These are phyloP conservation scores for Penicillium concentricum DNA, from an alignment of 2,329 filamentous ascomycete genomes.

Conservation along the genomic window DNA sequence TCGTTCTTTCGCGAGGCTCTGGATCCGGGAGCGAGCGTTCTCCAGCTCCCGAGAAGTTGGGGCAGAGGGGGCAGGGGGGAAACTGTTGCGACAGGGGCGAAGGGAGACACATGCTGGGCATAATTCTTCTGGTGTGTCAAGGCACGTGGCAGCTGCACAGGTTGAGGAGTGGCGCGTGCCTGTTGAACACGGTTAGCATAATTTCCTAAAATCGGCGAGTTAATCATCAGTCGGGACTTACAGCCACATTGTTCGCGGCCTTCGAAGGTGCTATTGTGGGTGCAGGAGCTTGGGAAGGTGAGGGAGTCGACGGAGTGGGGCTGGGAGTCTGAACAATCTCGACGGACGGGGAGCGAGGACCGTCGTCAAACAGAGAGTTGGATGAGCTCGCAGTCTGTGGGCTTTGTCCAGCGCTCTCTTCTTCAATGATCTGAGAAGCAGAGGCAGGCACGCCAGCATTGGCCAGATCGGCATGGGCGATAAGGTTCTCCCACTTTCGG, in stretches of 20 bases:
- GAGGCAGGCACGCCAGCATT: neutral
- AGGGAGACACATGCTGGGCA: neutral
- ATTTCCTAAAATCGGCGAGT: neutral
- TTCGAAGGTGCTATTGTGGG: neutral
- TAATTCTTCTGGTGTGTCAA: neutral
- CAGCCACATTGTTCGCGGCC: neutral
- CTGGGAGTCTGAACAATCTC: neutral
- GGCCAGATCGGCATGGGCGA: neutral
- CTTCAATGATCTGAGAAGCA: neutral
- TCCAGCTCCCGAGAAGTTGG: neutral
- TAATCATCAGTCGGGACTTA: neutral
- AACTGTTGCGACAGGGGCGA: neutral
- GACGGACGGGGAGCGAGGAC: neutral
- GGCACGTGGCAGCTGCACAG: neutral
- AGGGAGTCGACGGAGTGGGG: neutral
- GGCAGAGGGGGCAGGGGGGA: neutral
- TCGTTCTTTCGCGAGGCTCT: constrained; percentile 28
- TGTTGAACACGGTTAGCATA: neutral
- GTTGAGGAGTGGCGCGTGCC: neutral
- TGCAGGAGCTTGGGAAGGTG: neutral
- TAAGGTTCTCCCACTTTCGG: neutral
- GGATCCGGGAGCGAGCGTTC: neutral
- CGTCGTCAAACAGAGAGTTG: neutral
- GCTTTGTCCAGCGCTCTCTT: neutral
- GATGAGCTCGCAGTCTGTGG: neutral